Percentiles rank a stretch among this genome's conserved stretches.
phyloP scores from a whole-genome alignment of 1,284 basidiomycete species.

The Sporisorium sorghi region DNA sequence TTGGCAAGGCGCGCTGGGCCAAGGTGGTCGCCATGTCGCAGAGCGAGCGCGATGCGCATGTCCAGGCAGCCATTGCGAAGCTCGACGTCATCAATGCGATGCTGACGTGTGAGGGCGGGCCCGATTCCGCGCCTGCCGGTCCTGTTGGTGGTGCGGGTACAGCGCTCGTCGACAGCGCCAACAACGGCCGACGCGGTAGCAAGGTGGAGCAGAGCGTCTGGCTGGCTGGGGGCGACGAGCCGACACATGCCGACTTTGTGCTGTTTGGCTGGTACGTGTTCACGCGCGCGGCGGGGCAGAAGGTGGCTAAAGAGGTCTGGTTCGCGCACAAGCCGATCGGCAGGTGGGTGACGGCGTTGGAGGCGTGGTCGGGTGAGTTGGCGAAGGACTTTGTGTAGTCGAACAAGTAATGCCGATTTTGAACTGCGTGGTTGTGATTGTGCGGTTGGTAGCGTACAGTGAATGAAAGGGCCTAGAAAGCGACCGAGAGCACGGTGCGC shows the following conservation, averaged over 20 bases:
- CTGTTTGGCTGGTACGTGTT: conserved; percentile 59
- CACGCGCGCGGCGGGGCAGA: conserved; percentile 37
- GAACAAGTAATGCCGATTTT: background rate
- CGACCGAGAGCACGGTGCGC: conserved; percentile 48
- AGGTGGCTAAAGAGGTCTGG: conserved; percentile 50
- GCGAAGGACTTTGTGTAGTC: conserved; percentile 45
- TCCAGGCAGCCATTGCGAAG: conserved; percentile 35
- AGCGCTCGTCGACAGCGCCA: background rate
- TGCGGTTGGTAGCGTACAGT: background rate
- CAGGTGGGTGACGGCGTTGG: conserved; percentile 49
- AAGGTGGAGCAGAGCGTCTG: conserved; percentile 22
- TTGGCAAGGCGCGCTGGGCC: conserved; percentile 43
- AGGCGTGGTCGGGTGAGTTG: conserved; percentile 49
- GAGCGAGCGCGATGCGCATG: conserved; percentile 29
- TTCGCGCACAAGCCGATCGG: conserved; percentile 32
- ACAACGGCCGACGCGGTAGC: conserved; percentile 11
- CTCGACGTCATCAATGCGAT: conserved; percentile 45
- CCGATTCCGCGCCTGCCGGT: conserved; percentile 14
- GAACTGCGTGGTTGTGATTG: background rate
- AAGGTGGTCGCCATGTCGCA: conserved; percentile 22
- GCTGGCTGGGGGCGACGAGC: conserved; percentile 51
- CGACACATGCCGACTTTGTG: conserved; percentile 59
- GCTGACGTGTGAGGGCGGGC: conserved; percentile 33
- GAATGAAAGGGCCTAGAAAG: conserved; percentile 16
- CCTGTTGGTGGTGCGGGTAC: background rate